Base-by-base conservation (phyloP, 306 rosid species). In the Corylus avellana region DNA sequence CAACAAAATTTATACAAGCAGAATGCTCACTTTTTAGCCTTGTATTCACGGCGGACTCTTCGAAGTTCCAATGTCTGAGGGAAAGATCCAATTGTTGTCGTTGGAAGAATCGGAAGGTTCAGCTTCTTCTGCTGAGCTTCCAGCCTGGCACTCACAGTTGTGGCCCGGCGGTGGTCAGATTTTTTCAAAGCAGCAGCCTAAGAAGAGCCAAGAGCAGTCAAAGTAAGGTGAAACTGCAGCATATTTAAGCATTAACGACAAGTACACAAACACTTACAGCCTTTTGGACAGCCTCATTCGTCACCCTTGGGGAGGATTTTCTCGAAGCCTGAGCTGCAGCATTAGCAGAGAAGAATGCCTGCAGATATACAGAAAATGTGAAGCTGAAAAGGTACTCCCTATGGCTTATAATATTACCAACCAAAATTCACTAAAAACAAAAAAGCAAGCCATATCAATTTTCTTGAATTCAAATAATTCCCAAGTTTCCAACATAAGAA, bases 61-160 rank as follows among this genome's bases (percentile, higher is more conserved):
- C 98, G 86, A 54, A 93, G 87, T 63, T 93, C 94, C 29, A 88
- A 78, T 7, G 96, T 91, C 77, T 93, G 97, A 78, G 97, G 97
- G 86, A 93, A 93, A 77, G 96, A 93, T 70, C 97, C 97, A 63
- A 88, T 93, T 22, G 94, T 93, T 77, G 98, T 93, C 39, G 98
- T 93, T 18, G 97, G 97, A 78, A 93, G 97, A 71, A 82, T 69
- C 9, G 98, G 94, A 90, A 93, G 98, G 72, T 91, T 89, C 73
- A 91, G 75, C 85, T 88, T 90, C 85, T 89, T 93, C 85, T 88
- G 98, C 84, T 93, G 97, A 51, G 94, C 88, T 55, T 81, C 91
- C 75, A 91, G 83, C 81, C 98, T 87, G n/a, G 88, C 81, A 62
- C 91, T 85, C 73, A 91, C 98, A 84, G 81, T 79, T 57, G 94